These are phyloP conservation scores for Penicillium arizonense DNA, from an alignment of 495 filamentous ascomycete genomes.

Conservation along the genomic window DNA sequence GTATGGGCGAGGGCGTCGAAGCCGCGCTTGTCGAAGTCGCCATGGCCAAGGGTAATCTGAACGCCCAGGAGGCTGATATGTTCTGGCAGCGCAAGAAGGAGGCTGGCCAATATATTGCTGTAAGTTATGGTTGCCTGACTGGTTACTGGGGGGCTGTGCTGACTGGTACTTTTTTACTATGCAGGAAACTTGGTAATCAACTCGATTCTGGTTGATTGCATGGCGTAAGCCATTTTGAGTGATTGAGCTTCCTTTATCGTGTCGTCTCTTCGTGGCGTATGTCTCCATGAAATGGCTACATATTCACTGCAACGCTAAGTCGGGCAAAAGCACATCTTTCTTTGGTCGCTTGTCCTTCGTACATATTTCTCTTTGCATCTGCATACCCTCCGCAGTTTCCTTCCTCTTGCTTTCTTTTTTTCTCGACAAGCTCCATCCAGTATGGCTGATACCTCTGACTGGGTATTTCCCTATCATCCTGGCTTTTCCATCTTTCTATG, in stretches of 20 bases:
- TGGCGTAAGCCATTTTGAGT: no score
- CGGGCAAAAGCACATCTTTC: not conserved
- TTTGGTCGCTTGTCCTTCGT: not conserved
- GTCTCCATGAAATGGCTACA: no score
- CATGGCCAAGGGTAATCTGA: slow-evolving; percentile 75
- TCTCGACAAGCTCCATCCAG: not conserved
- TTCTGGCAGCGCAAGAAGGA: slow-evolving; percentile 86
- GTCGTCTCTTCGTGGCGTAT: no score
- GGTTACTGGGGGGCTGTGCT: not conserved
- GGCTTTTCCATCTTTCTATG: not conserved
- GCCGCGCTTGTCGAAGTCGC: slow-evolving; percentile 75
- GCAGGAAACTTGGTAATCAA: slow-evolving; percentile 38
- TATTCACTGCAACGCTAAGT: not conserved
- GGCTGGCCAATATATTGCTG: slow-evolving; percentile 82
- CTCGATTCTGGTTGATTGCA: not conserved
- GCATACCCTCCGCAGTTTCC: not conserved
- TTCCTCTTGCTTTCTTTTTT: not conserved
- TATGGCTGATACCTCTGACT: not conserved
- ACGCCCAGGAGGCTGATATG: slow-evolving; percentile 65
- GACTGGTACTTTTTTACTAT: not conserved
- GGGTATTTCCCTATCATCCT: not conserved
- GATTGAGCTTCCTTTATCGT: no score
- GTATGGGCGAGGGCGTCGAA: slow-evolving; percentile 97
- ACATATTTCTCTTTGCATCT: slow-evolving; percentile 5
- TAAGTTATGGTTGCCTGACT: slow-evolving; percentile 41